These are phyloP conservation scores for Arachis monticola DNA, from an alignment of 331 rosid genomes.

Conservation along the genomic window DNA sequence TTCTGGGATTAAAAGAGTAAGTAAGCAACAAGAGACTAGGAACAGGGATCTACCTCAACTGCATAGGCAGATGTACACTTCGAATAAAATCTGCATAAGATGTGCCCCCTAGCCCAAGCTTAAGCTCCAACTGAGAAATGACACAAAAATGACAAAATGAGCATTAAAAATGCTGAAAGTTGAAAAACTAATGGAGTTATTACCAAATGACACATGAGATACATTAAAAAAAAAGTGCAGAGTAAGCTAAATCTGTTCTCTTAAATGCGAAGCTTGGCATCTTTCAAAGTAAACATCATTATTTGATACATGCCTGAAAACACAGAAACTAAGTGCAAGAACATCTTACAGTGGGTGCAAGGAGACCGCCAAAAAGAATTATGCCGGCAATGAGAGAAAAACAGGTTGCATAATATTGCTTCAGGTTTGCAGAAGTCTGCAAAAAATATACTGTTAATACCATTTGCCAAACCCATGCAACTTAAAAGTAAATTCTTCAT, in stretches of 20 bases:
- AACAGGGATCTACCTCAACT: slow-evolving; percentile 77
- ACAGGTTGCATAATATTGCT: slow-evolving; percentile 84
- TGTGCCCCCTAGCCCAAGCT: slow-evolving; percentile 95
- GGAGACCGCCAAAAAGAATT: slow-evolving; percentile 90
- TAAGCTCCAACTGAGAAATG: slow-evolving; percentile 83
- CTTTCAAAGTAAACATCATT: background rate
- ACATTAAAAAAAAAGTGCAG: slow-evolving; percentile 19
- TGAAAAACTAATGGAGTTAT: slow-evolving; percentile 25
- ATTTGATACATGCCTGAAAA: slow-evolving; percentile 25
- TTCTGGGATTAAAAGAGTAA: slow-evolving; percentile 5
- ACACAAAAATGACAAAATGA: slow-evolving; percentile 1
- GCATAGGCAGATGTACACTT: slow-evolving; percentile 88
- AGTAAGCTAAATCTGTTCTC: background rate
- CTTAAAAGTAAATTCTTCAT: slow-evolving; percentile 10
- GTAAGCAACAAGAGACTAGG: background rate
- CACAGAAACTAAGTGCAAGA: slow-evolving; percentile 2
- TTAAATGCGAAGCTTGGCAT: background rate
- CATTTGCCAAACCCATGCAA: slow-evolving; percentile 27
- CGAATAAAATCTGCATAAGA: slow-evolving; percentile 87
- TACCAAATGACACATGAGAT: background rate
- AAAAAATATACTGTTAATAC: slow-evolving; percentile 44
- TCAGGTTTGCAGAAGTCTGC: slow-evolving; percentile 89
- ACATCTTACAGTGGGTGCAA: slow-evolving; percentile 86
- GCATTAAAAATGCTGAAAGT: slow-evolving; percentile 14
- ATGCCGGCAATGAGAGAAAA: slow-evolving; percentile 84